Conservation (phyloP, 1,284 basidiomycete species). For the Cutaneotrichosporon curvatum region DNA sequence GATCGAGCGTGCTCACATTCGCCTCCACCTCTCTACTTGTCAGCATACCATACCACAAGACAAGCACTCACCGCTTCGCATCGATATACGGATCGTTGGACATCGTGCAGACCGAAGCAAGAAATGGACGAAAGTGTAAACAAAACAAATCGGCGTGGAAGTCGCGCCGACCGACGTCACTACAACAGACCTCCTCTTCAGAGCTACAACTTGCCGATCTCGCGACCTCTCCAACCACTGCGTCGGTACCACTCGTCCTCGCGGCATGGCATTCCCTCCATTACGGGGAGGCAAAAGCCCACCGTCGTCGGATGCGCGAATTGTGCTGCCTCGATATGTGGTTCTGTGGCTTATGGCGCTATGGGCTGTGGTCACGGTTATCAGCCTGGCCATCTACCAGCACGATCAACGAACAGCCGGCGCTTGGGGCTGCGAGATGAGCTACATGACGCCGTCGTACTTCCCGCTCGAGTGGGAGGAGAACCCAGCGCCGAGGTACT, state of each 20-base stretch:
- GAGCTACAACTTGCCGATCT: too few relatives aligned
- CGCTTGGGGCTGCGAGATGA: constrained; percentile 72
- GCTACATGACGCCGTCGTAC: constrained; percentile 93
- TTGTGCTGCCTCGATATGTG: too few relatives aligned
- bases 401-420: constrained; percentile 8
- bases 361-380: constrained; percentile 6
- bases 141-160: too few relatives aligned
- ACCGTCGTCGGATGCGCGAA: too few relatives aligned
- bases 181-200: too few relatives aligned
- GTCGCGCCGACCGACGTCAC: too few relatives aligned
- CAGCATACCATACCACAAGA: not conserved
- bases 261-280: too few relatives aligned
- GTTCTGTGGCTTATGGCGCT: not conserved
- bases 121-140: not conserved
- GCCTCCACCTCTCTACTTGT: constrained; percentile 35
- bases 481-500: constrained; percentile 59
- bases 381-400: constrained; percentile 8
- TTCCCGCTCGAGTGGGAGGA: constrained; percentile 52
- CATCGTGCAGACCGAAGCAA: constrained; percentile 21
- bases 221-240: too few relatives aligned
- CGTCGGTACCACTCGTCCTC: too few relatives aligned
- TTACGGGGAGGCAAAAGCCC: too few relatives aligned
- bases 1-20: constrained; percentile 25
- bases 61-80: constrained; percentile 31
- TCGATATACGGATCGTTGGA: constrained; percentile 41